Percentiles rank a stretch among this genome's conserved stretches.
Evolutionary conservation across 352 stramenopile genomes (phyloP).

Genomic region (Globisporangium mamillatum): DNA sequence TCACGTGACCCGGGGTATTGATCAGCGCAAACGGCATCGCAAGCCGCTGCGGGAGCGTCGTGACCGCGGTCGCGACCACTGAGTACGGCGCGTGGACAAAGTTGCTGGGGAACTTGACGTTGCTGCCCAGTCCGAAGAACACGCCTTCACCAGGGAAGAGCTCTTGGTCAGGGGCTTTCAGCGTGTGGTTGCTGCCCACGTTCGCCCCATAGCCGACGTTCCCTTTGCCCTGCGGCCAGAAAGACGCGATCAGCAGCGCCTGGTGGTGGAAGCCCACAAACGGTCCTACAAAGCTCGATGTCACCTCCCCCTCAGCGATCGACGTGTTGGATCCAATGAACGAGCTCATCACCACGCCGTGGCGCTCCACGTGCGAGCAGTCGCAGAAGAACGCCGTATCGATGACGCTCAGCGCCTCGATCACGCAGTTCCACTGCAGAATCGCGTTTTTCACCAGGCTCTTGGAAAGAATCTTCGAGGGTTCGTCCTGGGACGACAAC

Average conservation of each 20-base stretch:
- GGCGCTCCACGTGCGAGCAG: conserved; percentile 69
- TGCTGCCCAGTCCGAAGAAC: conserved; percentile 94
- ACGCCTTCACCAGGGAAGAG: conserved; percentile 91
- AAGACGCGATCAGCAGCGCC: conserved; percentile 87
- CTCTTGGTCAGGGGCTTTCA: conserved; percentile 90
- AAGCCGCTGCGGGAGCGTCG: conserved; percentile 85
- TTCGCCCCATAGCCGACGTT: conserved; percentile 95
- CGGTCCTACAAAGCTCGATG: conserved; percentile 89
- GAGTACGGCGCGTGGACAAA: conserved; percentile 91
- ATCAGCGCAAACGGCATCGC: conserved; percentile 81
- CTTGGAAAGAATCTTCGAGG: conserved; percentile 44
- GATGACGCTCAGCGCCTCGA: conserved; percentile 70
- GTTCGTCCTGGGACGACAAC: conserved; percentile 56
- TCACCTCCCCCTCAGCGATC: conserved; percentile 89
- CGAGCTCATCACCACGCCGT: conserved; percentile 84
- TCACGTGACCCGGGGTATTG: conserved; percentile 67
- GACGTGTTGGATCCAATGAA: conserved; percentile 85
- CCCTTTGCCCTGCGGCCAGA: conserved; percentile 91
- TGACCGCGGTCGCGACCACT: conserved; percentile 92
- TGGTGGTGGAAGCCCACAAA: conserved; percentile 96
- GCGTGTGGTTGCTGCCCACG: conserved; percentile 96
- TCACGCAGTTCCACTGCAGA: conserved; percentile 64
- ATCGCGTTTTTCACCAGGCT: conserved; percentile 63
- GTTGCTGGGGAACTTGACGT: conserved; percentile 95
- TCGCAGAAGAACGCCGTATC: conserved; percentile 74